phyloP scores from a whole-genome alignment of 129 eudicot species.

The Silybum marianum region DNA sequence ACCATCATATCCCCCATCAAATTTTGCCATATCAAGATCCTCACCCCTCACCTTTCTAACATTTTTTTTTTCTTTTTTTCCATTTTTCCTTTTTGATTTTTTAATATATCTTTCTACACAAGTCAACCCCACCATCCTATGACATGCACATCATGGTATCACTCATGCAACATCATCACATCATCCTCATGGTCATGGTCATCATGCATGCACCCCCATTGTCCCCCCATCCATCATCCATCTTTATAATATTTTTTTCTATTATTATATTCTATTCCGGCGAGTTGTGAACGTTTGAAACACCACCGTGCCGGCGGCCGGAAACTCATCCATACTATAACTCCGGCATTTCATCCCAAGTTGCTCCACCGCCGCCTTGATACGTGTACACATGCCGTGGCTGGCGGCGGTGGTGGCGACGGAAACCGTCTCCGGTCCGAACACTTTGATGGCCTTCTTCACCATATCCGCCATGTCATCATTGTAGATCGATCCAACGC shows the following conservation, averaged over 20 bases:
- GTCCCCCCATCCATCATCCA: not conserved
- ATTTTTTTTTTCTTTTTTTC: not conserved
- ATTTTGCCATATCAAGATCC: constrained; percentile 21
- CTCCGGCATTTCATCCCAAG: constrained; percentile 77
- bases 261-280: constrained; percentile 43
- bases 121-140: constrained; percentile 56
- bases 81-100: not conserved
- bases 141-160: constrained; percentile 35
- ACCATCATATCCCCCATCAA: constrained; percentile 18
- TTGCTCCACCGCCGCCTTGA: constrained; percentile 50
- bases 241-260: not conserved
- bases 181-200: constrained; percentile 37
- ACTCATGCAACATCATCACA: constrained; percentile 39
- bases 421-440: constrained; percentile 64
- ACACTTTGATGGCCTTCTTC: constrained; percentile 66
- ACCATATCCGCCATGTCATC: constrained; percentile 46
- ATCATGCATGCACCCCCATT: constrained; percentile 37
- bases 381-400: constrained; percentile 46
- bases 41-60: constrained; percentile 19
- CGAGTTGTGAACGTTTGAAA: constrained; percentile 65
- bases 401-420: constrained; percentile 56
- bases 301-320: constrained; percentile 63
- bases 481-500: constrained; percentile 59
- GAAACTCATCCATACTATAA: constrained; percentile 59
- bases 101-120: constrained; percentile 44